These are phyloP conservation scores for Talaromyces verruculosus DNA, from an alignment of 2,329 filamentous ascomycete genomes.

Conservation along the genomic window DNA sequence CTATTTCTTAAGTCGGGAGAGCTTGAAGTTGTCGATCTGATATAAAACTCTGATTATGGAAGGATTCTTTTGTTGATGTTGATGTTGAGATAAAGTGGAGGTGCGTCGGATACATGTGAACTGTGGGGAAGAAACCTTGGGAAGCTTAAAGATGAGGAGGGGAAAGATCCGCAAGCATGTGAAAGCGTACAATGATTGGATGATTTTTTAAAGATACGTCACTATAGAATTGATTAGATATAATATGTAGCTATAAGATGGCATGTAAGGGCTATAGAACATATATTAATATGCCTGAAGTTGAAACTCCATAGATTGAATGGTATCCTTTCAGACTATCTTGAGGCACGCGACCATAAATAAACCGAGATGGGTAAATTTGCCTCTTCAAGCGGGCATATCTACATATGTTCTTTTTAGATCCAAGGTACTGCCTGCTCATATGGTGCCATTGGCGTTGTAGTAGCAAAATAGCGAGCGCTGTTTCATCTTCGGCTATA, in stretches of 20 bases:
- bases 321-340: not conserved
- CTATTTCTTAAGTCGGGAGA: not conserved
- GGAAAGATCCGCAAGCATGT: not conserved
- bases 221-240: not conserved
- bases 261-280: not conserved
- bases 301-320: not conserved
- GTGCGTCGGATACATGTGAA: not conserved
- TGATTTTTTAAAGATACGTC: not conserved
- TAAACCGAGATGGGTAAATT: not conserved
- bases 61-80: not conserved
- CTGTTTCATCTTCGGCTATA: not conserved
- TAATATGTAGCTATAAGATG: not conserved
- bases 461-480: not conserved
- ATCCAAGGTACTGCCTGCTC: not conserved
- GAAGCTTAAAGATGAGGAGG: not conserved
- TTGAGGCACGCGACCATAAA: not conserved
- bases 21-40: not conserved
- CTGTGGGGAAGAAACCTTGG: conserved; percentile 9
- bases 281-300: not conserved
- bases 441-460: not conserved
- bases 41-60: not conserved
- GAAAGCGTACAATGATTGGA: not conserved
- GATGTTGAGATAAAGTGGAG: conserved; percentile 6
- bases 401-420: not conserved
- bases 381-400: not conserved